Evolutionary conservation across 306 rosid species (phyloP), one percentile per base, ranked within the genome.

Genomic region (Sicyos baderoa): DNA sequence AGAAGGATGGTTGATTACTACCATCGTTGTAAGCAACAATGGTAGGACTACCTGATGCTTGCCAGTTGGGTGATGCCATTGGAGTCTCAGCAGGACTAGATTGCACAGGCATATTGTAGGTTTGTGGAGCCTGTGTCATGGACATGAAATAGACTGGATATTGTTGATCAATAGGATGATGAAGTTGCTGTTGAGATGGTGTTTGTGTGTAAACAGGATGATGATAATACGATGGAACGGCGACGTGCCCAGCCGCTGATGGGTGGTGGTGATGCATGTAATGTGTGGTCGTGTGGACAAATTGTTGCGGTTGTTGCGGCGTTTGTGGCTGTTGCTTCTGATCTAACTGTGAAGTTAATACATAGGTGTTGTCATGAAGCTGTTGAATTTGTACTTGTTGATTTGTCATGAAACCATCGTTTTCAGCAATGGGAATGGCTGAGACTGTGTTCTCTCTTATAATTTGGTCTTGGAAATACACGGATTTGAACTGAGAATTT

Each of bases 121-220:
- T 80, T 72, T 22, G 72, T 67, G 84, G 96, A 68, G 88, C 40
- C 19, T 73, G 88, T 37, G 82, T 75, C 55, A 82, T 81, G 19
- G 95, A 84, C 99, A 94, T 85, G 19, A 90, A 72, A 82, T 90
- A 94, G 74, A 94, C 79, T 23, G 96, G 88, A 73, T 86, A 88
- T 53, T 88, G 96, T 68, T 93, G 98, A 73, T 77, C 82, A 18
- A 83, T 74, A 57, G 75, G 87, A 40, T 81, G 87, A 50, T 80
- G 91, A 77, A 76, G 90, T 83, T 72, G 78, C 53, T 81, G 89
- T 71, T 85, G 89, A 53, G 77, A 87, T 69, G 89, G 67, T 47
- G 81, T 79, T 11, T 82, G 69, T 11, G 87, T 70, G 73, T 94
- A 94, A 62, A 90, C 75, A 71, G 80, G 95, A 80, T 88, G 91